These are phyloP conservation scores for Candida maesae DNA, from an alignment of 805 yeast species.

Conservation along the genomic window DNA sequence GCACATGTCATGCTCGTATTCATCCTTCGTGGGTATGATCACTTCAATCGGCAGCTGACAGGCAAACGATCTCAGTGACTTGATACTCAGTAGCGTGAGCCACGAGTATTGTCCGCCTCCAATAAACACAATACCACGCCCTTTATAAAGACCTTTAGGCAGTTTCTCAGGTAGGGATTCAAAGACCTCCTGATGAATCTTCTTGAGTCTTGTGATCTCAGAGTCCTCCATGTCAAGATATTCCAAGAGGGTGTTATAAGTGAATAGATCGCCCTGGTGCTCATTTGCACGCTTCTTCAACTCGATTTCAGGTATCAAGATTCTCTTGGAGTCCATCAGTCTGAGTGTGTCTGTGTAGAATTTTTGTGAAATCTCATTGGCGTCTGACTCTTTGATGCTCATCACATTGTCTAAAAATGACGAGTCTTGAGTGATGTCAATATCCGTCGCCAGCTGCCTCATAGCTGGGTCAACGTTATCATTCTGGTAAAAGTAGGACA, in stretches of 20 bases:
- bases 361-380: slow-evolving; percentile 10
- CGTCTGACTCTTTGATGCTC: not conserved
- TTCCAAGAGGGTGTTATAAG: slow-evolving; percentile 22
- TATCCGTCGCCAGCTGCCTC: slow-evolving; percentile 8
- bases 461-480: slow-evolving; percentile 11
- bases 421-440: slow-evolving; percentile 6
- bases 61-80: slow-evolving; percentile 47
- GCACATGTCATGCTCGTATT: slow-evolving; percentile 67
- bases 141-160: slow-evolving; percentile 16
- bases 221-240: slow-evolving; percentile 30
- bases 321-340: slow-evolving; percentile 12
- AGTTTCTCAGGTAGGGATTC: slow-evolving; percentile 41
- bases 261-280: slow-evolving; percentile 44
- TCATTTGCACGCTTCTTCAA: slow-evolving; percentile 36
- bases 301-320: slow-evolving; percentile 14
- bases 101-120: slow-evolving; percentile 59
- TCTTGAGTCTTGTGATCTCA: slow-evolving; percentile 33
- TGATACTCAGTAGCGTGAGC: slow-evolving; percentile 47
- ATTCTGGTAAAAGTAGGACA: slow-evolving; percentile 9
- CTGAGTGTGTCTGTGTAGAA: slow-evolving; percentile 15
- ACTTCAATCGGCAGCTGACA: slow-evolving; percentile 65
- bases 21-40: slow-evolving; percentile 58
- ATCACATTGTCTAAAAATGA: too few species aligned
- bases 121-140: slow-evolving; percentile 23
- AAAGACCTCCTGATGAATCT: slow-evolving; percentile 44